These are phyloP conservation scores for Agapanthus africanus DNA, from an alignment of 106 monocot genomes.

Conservation along the genomic window DNA sequence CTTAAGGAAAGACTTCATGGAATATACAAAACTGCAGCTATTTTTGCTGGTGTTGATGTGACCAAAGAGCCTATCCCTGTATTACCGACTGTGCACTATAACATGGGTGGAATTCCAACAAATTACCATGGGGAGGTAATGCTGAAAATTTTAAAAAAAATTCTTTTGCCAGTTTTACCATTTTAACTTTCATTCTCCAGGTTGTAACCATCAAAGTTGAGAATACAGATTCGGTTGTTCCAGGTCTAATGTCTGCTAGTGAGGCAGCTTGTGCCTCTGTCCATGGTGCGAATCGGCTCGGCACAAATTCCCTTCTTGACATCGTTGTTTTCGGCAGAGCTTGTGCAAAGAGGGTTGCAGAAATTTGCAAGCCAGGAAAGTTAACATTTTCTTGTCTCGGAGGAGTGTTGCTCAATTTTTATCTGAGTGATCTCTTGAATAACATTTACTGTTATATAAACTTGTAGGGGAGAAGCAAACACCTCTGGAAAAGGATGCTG, in stretches of 20 bases:
- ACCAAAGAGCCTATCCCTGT: slow-evolving; percentile 99
- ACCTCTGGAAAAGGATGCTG: slow-evolving; percentile 74
- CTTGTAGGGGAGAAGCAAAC: slow-evolving; percentile 66
- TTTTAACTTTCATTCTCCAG: slow-evolving; percentile 21
- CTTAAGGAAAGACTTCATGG: slow-evolving; percentile 98
- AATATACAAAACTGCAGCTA: slow-evolving; percentile 99
- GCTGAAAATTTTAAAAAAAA: neutral
- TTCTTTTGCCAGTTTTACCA: neutral
- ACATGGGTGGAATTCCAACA: slow-evolving; percentile 99
- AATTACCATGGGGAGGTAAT: slow-evolving; percentile 92
- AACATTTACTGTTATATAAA: neutral
- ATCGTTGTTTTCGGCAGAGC: slow-evolving; percentile 98
- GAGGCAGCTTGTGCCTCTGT: slow-evolving; percentile 99
- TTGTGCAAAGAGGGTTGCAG: slow-evolving; percentile 94
- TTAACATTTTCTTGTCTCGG: neutral
- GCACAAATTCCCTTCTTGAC: slow-evolving; percentile 97
- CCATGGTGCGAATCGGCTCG: slow-evolving; percentile 96
- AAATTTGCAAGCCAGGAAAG: slow-evolving; percentile 72
- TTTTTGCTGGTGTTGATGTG: slow-evolving; percentile 98
- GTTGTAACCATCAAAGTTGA: slow-evolving; percentile 70
- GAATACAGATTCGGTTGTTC: slow-evolving; percentile 79
- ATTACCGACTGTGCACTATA: slow-evolving; percentile 96
- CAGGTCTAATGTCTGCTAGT: slow-evolving; percentile 91
- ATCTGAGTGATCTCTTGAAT: neutral
- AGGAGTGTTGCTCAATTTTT: slow-evolving; percentile 4